Evolutionary conservation across 2,329 filamentous ascomycete genomes (phyloP).

Genomic region (Rhinocladiella mackenziei): DNA sequence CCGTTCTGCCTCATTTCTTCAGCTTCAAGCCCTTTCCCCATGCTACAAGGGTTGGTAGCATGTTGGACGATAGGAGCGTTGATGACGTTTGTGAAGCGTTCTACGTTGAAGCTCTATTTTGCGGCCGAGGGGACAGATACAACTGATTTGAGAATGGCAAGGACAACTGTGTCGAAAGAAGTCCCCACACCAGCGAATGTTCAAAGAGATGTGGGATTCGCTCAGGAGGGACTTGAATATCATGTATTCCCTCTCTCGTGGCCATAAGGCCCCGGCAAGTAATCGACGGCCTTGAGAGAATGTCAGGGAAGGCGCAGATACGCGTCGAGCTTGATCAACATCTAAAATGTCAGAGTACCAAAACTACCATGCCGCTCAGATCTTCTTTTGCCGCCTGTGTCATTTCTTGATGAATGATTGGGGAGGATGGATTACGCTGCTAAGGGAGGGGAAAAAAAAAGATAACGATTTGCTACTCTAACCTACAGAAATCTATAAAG

Average conservation of each 20-base stretch:
- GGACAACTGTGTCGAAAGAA: neutral
- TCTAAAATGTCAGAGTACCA: conserved; percentile 5
- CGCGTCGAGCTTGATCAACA: conserved; percentile 6
- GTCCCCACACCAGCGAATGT: neutral
- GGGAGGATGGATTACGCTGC: conserved; percentile 43
- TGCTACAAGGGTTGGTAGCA: too few species aligned
- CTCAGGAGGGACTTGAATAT: conserved; percentile 4
- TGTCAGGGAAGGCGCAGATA: conserved; percentile 9
- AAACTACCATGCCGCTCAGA: conserved; percentile 6
- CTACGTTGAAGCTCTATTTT: neutral
- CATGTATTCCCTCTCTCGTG: neutral
- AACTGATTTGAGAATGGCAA: neutral
- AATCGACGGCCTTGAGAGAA: neutral
- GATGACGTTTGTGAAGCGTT: neutral
- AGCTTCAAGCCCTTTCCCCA: too few species aligned
- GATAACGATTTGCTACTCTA: conserved; percentile 37
- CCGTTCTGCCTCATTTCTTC: too few species aligned
- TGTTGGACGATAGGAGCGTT: neutral
- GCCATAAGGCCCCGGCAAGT: too few species aligned
- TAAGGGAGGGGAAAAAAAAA: conserved; percentile 35
- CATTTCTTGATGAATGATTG: conserved; percentile 1
- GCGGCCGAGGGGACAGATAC: neutral
- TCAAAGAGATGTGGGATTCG: neutral
- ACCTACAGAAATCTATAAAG: conserved; percentile 37
- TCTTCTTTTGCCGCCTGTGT: conserved; percentile 12